Percentiles rank a stretch among this genome's conserved stretches.
phyloP scores from a whole-genome alignment of 1,139 yeast genomes.

The Tardiomyces digboiensis region DNA sequence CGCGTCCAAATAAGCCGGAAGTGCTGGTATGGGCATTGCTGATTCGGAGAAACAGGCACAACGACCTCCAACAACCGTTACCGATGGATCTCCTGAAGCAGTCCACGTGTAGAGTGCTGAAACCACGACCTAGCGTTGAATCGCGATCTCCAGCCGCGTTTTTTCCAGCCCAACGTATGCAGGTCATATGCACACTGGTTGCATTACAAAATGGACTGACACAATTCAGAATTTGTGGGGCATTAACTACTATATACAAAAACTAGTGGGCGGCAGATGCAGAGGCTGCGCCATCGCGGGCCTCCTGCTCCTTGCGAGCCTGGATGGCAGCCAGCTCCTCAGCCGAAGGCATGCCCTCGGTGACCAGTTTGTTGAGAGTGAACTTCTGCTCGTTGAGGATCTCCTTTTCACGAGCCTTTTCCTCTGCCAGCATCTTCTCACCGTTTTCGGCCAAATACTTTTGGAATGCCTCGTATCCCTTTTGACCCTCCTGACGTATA shows the following conservation, averaged over 20 bases:
- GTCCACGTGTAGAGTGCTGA: no score
- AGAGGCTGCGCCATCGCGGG: conserved; percentile 1
- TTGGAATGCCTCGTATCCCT: conserved; percentile 78
- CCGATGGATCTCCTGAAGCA: no score
- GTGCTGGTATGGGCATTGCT: not conserved
- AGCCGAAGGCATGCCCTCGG: conserved; percentile 79
- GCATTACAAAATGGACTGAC: no score
- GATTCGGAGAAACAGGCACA: no score
- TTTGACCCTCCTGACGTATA: conserved; percentile 88
- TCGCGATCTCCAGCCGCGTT: no score
- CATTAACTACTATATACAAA: no score
- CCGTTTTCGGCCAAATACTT: conserved; percentile 83
- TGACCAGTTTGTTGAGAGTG: conserved; percentile 73
- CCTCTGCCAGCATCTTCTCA: conserved; percentile 73
- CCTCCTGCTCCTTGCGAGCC: conserved; percentile 37
- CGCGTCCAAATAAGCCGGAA: not conserved
- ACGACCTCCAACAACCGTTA: no score
- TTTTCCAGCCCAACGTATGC: no score
- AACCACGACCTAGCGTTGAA: no score
- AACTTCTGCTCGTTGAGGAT: conserved; percentile 68
- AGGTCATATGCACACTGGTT: no score
- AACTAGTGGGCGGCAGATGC: conserved; percentile 2
- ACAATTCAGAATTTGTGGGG: no score
- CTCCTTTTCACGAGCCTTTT: conserved; percentile 71
- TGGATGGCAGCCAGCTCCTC: conserved; percentile 74